Base-by-base conservation (phyloP, 495 filamentous ascomycete genomes). In the Tetracladium setigerum region DNA sequence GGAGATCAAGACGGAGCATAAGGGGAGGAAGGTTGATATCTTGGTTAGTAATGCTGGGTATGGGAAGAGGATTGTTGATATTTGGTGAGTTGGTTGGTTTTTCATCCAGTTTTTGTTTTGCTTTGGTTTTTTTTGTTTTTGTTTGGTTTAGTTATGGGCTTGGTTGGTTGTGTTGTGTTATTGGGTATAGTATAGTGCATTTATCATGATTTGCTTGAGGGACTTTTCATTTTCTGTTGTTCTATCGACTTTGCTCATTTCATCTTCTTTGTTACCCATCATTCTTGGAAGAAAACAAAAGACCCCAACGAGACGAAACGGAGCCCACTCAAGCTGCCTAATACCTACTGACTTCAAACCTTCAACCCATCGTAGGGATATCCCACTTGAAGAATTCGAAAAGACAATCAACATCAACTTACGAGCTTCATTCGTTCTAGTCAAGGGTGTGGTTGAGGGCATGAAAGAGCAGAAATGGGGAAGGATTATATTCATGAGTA, bases 401-500 rank as follows among this genome's bases (percentile, higher is more conserved):
- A 63, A 81, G 46, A 85, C 75, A 2, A 59, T 85, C 34, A 76
- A 69, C 41, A 69, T 85, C 46, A 87, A 87, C 53, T 67, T 85
- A 17, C 69, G 81, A 18, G 73, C 79, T 0, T 73, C 79, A 1
- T 87, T 85, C 54, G 69, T 86, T 38, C 66, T 86, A 6, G 72
- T 73, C 4, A 84, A 86, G 54, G 72, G 81, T 7, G 72, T 74
- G 36, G 73, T 85, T 2, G 78, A 79, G 39, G 70, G 74, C 43
- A 86, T 86, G 83, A 73, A 75, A 41, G 58, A 60, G 19, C 71
- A 74, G 52, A 61, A 63, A 22, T 86, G 82, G 82, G 82, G 83
- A 4, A 68, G 82, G 5, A 81, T 86, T 41, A 64, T 85, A 16
- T 84, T 81, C 54, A 76, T 85, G 54, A 82, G 78, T 8, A 83